phyloP scores from a whole-genome alignment of 495 filamentous ascomycete species.

The Hypoxylon cercidicola region DNA sequence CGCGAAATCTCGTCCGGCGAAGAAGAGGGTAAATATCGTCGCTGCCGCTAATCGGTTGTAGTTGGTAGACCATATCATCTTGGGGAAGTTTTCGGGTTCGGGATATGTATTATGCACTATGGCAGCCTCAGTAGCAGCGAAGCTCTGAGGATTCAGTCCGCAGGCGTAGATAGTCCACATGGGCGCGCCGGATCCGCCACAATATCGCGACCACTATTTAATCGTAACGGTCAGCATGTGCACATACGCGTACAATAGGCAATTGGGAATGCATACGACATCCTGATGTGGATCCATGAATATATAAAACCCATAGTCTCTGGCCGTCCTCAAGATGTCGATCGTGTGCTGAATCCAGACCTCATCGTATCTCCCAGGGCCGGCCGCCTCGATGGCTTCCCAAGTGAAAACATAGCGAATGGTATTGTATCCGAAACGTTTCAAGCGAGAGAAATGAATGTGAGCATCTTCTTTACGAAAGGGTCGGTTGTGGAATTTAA shows the following conservation, averaged over 20 bases:
- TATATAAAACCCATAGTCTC: constrained; percentile 90
- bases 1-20: constrained; percentile 90
- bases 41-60: constrained; percentile 88
- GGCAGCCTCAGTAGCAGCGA: constrained; percentile 88
- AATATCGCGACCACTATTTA: constrained; percentile 87
- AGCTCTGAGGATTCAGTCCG: constrained; percentile 84
- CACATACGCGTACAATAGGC: not conserved
- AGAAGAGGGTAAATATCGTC: constrained; percentile 95
- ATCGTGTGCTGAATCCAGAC: constrained; percentile 94
- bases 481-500: constrained; percentile 88
- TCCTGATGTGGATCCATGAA: constrained; percentile 99
- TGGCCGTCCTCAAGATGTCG: constrained; percentile 81
- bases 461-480: constrained; percentile 86
- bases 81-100: constrained; percentile 87
- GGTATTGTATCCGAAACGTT: constrained; percentile 91
- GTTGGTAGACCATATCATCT: constrained; percentile 99
- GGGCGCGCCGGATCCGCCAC: constrained; percentile 93
- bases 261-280: constrained; percentile 69
- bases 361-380: constrained; percentile 94
- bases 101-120: constrained; percentile 95
- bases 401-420: constrained; percentile 97
- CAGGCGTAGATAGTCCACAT: constrained; percentile 98
- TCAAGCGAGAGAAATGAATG: constrained; percentile 85
- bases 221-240: constrained; percentile 32
- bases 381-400: constrained; percentile 97